Percentiles rank a stretch among this genome's conserved stretches.
These are phyloP conservation scores for Flaveria floridana DNA, from an alignment of 140 eudicot species.

Conservation along the genomic window DNA sequence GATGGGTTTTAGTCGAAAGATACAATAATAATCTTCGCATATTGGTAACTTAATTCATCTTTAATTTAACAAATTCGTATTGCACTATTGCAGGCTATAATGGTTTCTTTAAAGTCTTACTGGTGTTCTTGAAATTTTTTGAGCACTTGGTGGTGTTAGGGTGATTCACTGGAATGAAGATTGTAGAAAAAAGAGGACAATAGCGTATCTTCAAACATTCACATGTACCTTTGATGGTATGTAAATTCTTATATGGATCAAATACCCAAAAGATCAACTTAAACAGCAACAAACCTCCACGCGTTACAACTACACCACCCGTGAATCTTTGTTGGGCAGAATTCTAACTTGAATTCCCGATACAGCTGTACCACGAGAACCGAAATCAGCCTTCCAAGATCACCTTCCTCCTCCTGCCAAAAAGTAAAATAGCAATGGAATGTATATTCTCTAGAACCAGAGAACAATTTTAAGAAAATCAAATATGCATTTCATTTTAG, in stretches of 20 bases:
- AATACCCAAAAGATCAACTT: background rate
- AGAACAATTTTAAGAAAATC: background rate
- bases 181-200: no score
- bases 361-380: slow-evolving; percentile 14
- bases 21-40: no score
- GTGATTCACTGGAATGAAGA: no score
- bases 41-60: no score
- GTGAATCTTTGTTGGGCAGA: background rate
- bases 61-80: no score
- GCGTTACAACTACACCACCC: background rate
- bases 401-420: slow-evolving; percentile 19
- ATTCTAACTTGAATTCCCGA: background rate
- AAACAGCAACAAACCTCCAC: background rate
- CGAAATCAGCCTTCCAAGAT: slow-evolving; percentile 15
- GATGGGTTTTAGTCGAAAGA: no score
- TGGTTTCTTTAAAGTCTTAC: no score
- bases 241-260: background rate
- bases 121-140: no score
- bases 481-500: background rate
- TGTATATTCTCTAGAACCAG: background rate
- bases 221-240: no score
- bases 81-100: no score
- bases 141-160: no score
- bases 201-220: no score
- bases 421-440: slow-evolving; percentile 20